These are phyloP conservation scores for barrel medic (Medicago truncatula) DNA, from an alignment of 306 rosid species.

Conservation along the genomic window MtrunA17r5.0-ANR NC_053044.1:46709001-46709500, in stretches of 20 bases:
- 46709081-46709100: constrained; percentile 21
- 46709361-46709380: constrained; percentile 92
- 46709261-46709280: constrained; percentile 64
- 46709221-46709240: constrained; percentile 65
- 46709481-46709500: constrained; percentile 43
- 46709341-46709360: constrained; percentile 80
- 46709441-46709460: constrained; percentile 55
- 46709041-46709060: constrained; percentile 36
- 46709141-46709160: constrained; percentile 79
- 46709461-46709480: constrained; percentile 67
- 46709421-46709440: constrained; percentile 67
- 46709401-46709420: constrained; percentile 77
- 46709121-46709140: constrained; percentile 55
- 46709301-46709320: constrained; percentile 80
- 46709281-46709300: constrained; percentile 58
- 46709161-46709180: constrained; percentile 57
- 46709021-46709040: constrained; percentile 15
- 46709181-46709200: constrained; percentile 56
- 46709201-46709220: constrained; percentile 66
- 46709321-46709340: constrained; percentile 68
- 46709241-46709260: constrained; percentile 64
- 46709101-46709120: constrained; percentile 1
- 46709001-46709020: constrained; percentile 15
- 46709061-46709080: constrained; percentile 12
- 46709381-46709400: constrained; percentile 74